Percentiles rank a stretch among this genome's conserved stretches.
These are phyloP conservation scores for Ustilago cynodontis DNA, from an alignment of 1,284 basidiomycete genomes.

Conservation along the genomic window DNA sequence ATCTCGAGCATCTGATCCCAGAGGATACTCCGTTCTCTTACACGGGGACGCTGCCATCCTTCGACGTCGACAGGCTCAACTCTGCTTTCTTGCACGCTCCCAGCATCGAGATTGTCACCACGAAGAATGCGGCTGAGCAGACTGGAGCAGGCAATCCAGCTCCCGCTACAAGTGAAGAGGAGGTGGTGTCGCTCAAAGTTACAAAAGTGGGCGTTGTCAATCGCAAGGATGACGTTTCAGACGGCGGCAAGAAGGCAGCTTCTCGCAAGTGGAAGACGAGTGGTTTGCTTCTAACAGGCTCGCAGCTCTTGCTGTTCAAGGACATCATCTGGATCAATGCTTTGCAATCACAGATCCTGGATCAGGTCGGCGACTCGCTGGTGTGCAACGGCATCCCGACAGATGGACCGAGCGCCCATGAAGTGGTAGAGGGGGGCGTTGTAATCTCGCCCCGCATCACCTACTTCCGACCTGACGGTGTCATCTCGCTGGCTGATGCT, in stretches of 20 bases:
- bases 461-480: conserved; percentile 86
- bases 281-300: conserved; percentile 87
- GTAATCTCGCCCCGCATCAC: conserved; percentile 74
- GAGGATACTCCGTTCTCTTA: conserved; percentile 59
- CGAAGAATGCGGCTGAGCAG: conserved; percentile 25
- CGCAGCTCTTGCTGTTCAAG: conserved; percentile 91
- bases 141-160: conserved; percentile 11
- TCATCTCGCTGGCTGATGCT: conserved; percentile 76
- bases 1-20: conserved; percentile 56
- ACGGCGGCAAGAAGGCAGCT: conserved; percentile 80
- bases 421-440: conserved; percentile 59
- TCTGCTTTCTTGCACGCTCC: conserved; percentile 58
- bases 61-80: conserved; percentile 51
- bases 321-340: conserved; percentile 78
- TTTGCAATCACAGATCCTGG: conserved; percentile 75
- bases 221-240: conserved; percentile 80
- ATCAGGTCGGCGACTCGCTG: conserved; percentile 54
- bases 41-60: conserved; percentile 42
- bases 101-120: conserved; percentile 62
- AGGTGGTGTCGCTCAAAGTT: conserved; percentile 76
- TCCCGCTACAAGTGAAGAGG: conserved; percentile 24
- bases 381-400: conserved; percentile 46
- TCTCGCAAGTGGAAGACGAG: conserved; percentile 90
- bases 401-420: conserved; percentile 10
- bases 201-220: conserved; percentile 85